A percentile compares a stretch with the other conserved stretches of the same genome.
These are phyloP conservation scores for Pneumocystis canis DNA, from an alignment of 1,139 yeast genomes.

Conservation along the genomic window DNA sequence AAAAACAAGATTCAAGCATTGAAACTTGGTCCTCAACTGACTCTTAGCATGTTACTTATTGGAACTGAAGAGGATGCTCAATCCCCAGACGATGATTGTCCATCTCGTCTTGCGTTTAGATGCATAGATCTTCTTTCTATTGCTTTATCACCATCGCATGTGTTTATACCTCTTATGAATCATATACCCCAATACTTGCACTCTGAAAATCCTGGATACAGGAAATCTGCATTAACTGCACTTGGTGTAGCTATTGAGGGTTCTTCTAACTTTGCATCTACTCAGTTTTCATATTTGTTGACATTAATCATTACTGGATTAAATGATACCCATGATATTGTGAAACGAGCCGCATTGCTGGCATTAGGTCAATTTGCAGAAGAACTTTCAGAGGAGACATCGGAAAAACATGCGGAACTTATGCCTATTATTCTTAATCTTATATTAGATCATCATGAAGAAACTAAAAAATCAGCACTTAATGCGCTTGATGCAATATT, in stretches of 20 bases:
- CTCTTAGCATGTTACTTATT: slow-evolving; percentile 58
- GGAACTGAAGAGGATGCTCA: slow-evolving; percentile 82
- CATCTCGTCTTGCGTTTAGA: slow-evolving; percentile 65
- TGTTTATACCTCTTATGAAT: slow-evolving; percentile 63
- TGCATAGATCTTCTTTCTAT: slow-evolving; percentile 64
- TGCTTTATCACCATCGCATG: slow-evolving; percentile 86
- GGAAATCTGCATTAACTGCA: slow-evolving; percentile 76
- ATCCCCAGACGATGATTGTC: slow-evolving; percentile 80
- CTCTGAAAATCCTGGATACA: slow-evolving; percentile 56
- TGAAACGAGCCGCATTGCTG: slow-evolving; percentile 74
- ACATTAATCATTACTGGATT: slow-evolving; percentile 64
- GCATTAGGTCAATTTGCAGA: slow-evolving; percentile 64
- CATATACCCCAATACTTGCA: slow-evolving; percentile 47
- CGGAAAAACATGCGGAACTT: slow-evolving; percentile 66
- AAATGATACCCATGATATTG: slow-evolving; percentile 61
- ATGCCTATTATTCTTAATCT: slow-evolving; percentile 76
- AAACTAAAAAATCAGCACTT: slow-evolving; percentile 83
- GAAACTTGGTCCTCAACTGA: slow-evolving; percentile 70
- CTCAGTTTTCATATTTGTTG: slow-evolving; percentile 58
- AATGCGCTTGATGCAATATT: slow-evolving; percentile 79
- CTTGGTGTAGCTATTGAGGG: slow-evolving; percentile 79
- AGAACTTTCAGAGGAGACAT: slow-evolving; percentile 67
- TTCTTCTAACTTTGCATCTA: slow-evolving; percentile 80
- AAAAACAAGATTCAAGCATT: slow-evolving; percentile 30
- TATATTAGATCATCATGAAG: slow-evolving; percentile 75